phyloP scores from a whole-genome alignment of 164 flowering plant species.

The Litsea cubeba region DNA sequence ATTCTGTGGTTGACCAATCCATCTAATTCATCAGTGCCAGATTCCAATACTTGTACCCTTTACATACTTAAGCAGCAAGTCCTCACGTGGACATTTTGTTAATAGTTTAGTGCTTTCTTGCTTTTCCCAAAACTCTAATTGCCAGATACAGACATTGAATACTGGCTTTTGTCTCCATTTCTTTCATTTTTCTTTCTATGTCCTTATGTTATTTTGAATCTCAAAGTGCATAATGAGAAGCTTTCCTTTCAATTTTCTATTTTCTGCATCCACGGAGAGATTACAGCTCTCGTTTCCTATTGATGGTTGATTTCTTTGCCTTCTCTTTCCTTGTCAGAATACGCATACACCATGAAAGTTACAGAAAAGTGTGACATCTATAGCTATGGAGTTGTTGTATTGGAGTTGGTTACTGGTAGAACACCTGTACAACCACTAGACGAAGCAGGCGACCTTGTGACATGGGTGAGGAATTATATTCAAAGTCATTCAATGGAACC shows the following conservation, averaged over 20 bases:
- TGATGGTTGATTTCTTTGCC: not conserved
- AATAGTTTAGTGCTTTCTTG: not conserved
- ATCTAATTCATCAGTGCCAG: too few relatives aligned
- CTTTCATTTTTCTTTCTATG: not conserved
- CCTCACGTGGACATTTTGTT: not conserved
- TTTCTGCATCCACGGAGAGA: not conserved
- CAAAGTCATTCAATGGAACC: slow-evolving; percentile 50
- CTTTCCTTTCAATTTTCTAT: not conserved
- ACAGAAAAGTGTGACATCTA: slow-evolving; percentile 93
- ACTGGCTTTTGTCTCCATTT: not conserved
- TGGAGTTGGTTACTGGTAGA: slow-evolving; percentile 88
- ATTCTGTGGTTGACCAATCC: too few relatives aligned
- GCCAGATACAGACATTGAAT: not conserved
- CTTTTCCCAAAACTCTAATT: not conserved
- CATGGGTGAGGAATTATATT: slow-evolving; percentile 57
- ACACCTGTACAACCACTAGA: slow-evolving; percentile 89
- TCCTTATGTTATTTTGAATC: not conserved
- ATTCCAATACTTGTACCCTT: too few relatives aligned
- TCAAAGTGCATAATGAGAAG: not conserved
- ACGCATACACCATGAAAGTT: slow-evolving; percentile 66
- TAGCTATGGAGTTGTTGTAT: slow-evolving; percentile 90
- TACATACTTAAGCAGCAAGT: not conserved
- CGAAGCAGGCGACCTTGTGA: slow-evolving; percentile 86
- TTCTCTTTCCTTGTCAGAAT: too few relatives aligned
- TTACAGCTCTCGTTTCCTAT: not conserved